Percentiles rank a stretch among this genome's conserved stretches.
Evolutionary conservation across 495 filamentous ascomycete species (phyloP).

Genomic region (Glarea lozoyensis): DNA sequence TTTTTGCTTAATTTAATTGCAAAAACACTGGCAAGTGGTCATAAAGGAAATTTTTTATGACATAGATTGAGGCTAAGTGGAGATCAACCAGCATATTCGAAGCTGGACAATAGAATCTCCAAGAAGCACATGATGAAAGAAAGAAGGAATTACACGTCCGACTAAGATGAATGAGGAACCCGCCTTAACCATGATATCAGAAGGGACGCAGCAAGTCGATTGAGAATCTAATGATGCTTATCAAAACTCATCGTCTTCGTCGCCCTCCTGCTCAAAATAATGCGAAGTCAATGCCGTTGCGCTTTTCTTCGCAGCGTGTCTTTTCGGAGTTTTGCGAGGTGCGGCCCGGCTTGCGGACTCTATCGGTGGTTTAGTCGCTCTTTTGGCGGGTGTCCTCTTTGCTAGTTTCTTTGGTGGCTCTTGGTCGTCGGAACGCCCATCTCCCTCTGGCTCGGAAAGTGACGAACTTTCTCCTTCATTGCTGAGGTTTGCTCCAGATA

Average conservation of each 20-base stretch:
- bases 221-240: background rate
- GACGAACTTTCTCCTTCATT: background rate
- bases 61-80: too few species aligned
- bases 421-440: background rate
- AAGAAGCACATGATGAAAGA: too few species aligned
- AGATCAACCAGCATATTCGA: too few species aligned
- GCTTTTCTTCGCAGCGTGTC: constrained; percentile 18
- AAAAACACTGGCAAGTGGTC: too few species aligned
- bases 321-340: constrained; percentile 11
- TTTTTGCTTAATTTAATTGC: too few species aligned
- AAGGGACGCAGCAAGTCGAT: too few species aligned
- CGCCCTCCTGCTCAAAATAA: constrained; percentile 22
- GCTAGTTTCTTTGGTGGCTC: background rate
- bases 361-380: constrained; percentile 1
- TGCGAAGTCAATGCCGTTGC: constrained; percentile 18
- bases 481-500: too few species aligned
- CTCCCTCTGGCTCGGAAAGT: background rate
- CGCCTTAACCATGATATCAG: too few species aligned
- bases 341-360: background rate
- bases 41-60: too few species aligned
- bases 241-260: constrained; percentile 10
- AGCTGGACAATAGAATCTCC: too few species aligned
- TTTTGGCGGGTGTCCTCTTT: background rate
- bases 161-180: too few species aligned
- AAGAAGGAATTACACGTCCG: too few species aligned